Conservation (phyloP, 495 filamentous ascomycete species). For the Hypoxylon fuscum region DNA sequence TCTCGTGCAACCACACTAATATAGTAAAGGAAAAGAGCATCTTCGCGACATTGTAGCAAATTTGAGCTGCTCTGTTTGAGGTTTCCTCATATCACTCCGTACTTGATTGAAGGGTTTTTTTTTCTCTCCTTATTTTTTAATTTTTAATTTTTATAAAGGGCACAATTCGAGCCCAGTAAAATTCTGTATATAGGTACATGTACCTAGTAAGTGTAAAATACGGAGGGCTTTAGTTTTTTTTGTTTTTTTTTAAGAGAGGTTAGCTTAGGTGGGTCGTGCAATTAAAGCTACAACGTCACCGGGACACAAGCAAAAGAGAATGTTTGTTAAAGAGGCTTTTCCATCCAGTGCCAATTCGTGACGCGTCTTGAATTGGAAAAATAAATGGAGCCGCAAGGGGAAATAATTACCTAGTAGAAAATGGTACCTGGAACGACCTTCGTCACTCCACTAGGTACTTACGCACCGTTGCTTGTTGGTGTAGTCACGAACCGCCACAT, state of each 20-base stretch:
- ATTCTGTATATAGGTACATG: too few species aligned
- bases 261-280: background rate
- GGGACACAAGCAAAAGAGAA: background rate
- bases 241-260: too few species aligned
- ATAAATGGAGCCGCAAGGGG: background rate
- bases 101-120: too few species aligned
- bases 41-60: background rate
- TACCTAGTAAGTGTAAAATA: too few species aligned
- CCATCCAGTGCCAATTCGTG: slow-evolving; percentile 1
- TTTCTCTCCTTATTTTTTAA: too few species aligned
- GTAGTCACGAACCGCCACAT: background rate
- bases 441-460: too few species aligned
- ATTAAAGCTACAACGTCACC: slow-evolving; percentile 1
- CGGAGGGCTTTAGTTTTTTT: too few species aligned
- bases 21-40: slow-evolving; percentile 4
- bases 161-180: too few species aligned
- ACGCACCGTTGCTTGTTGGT: background rate
- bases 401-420: background rate
- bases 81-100: too few species aligned
- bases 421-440: too few species aligned
- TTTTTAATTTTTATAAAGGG: too few species aligned
- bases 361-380: slow-evolving; percentile 8
- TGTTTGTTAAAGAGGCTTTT: slow-evolving; percentile 8
- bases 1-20: slow-evolving; percentile 23
- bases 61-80: background rate